Evolutionary conservation across 164 flowering plant species (phyloP), one percentile per base, ranked within the genome.

Genomic region (Stephania japonica): DNA sequence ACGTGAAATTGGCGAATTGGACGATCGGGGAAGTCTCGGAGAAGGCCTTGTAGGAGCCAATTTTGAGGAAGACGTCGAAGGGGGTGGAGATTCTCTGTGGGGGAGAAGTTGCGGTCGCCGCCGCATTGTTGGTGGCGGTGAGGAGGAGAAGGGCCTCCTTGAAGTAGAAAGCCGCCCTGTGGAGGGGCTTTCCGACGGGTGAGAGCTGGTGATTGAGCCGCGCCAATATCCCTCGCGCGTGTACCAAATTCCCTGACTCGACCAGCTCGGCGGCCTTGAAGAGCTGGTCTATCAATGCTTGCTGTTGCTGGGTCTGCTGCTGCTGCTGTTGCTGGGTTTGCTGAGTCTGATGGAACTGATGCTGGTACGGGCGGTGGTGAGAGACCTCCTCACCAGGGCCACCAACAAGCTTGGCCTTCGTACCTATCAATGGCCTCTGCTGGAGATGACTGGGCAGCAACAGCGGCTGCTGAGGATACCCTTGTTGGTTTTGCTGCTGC

Each of bases 121-220:
- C 75, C 42, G 32, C 75, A 43, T 77, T 80, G 80, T 80, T 72
- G 80, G 74, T 83, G 64, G 74, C 81, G 64, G 42, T 72, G 41
- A 66, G 76, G 68, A 81, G 84, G 70, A 89, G 87, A 71, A 84
- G 79, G 44, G 95, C 93, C 80, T 90, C 95, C 85, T 89, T 90
- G 86, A 84, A 85, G 80, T 86, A 92, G 82, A 87, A 90, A 82
- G 97, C 92, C 64, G 91, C 93, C 88, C 95, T 82, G 3, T 79
- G 74, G 25, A 89, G 81, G 78, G 97, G 92, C 89, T 91, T 90
- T 75, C 91, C 93, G 42, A 79, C 74, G 0, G 87, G 93, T 74
- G 93, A 87, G 87, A 90, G 93, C 89, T 93, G 99, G 89, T 95
- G 99, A 95, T 95, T 95, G 99, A 95, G 99, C 99, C 98, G 98